Percentiles rank a stretch among this genome's conserved stretches.
These are phyloP conservation scores for Paragyromitra xinjiangensis DNA, from an alignment of 495 filamentous ascomycete species.

Conservation along the genomic window DNA sequence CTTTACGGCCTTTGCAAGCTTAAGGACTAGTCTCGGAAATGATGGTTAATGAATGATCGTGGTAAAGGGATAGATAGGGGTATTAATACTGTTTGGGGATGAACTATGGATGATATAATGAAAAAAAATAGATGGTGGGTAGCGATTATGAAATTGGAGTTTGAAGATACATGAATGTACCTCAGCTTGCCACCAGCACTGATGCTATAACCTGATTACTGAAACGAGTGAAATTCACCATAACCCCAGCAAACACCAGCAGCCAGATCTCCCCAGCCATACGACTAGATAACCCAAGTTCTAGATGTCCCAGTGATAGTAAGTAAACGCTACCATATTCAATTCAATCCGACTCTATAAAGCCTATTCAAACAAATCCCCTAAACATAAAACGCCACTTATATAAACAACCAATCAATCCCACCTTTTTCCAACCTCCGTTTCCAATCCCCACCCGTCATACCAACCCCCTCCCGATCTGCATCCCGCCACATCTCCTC, in stretches of 20 bases:
- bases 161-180: neutral
- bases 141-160: neutral
- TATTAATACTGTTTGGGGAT: too few species aligned
- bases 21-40: too few species aligned
- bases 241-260: too few species aligned
- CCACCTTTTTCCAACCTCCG: constrained; percentile 43
- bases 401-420: constrained; percentile 57
- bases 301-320: neutral
- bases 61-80: too few species aligned
- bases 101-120: neutral
- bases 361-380: neutral
- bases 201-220: neutral
- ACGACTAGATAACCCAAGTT: too few species aligned
- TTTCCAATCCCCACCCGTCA: constrained; percentile 44
- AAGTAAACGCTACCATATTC: neutral
- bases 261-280: too few species aligned
- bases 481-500: constrained; percentile 54
- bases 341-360: constrained; percentile 1
- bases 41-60: too few species aligned
- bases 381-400: constrained; percentile 2
- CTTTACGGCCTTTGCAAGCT: too few species aligned
- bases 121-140: neutral
- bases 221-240: neutral
- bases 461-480: constrained; percentile 11
- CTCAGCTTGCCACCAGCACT: neutral